A percentile compares a stretch with the other conserved stretches of the same genome.
Evolutionary conservation across 495 filamentous ascomycete genomes (phyloP).

Genomic region (Penicillium crystallinum): DNA sequence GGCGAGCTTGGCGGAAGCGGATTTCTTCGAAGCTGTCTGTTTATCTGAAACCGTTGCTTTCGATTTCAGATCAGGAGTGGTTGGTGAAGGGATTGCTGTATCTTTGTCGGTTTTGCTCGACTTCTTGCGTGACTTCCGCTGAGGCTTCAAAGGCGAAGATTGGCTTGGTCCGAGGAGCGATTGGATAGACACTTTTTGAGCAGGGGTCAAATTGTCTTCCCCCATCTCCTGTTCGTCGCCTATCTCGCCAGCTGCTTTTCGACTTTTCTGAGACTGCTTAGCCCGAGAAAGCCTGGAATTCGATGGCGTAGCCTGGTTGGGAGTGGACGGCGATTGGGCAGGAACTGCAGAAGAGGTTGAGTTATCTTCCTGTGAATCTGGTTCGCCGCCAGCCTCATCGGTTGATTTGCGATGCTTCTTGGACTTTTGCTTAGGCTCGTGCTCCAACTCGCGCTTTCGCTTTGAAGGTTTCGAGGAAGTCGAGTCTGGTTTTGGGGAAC

Average conservation of each 20-base stretch:
- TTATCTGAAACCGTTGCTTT: background rate
- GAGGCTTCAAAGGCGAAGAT: no score
- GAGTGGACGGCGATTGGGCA: background rate
- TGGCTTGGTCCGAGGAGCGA: no score
- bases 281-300: background rate
- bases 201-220: no score
- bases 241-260: no score
- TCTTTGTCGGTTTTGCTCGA: background rate
- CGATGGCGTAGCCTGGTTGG: background rate
- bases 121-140: no score
- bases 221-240: no score
- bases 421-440: slow-evolving; percentile 11
- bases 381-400: background rate
- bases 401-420: slow-evolving; percentile 11
- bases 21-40: background rate
- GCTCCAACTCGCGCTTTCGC: slow-evolving; percentile 18
- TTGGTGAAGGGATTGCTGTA: background rate
- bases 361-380: background rate
- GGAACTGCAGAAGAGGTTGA: background rate
- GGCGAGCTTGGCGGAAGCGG: background rate
- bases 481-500: background rate
- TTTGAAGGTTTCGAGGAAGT: slow-evolving; percentile 10
- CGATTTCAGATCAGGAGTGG: background rate
- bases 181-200: no score
- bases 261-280: background rate